phyloP scores from a whole-genome alignment of 441 rosid genomes.

The Pelargonium fulgidum region DNA sequence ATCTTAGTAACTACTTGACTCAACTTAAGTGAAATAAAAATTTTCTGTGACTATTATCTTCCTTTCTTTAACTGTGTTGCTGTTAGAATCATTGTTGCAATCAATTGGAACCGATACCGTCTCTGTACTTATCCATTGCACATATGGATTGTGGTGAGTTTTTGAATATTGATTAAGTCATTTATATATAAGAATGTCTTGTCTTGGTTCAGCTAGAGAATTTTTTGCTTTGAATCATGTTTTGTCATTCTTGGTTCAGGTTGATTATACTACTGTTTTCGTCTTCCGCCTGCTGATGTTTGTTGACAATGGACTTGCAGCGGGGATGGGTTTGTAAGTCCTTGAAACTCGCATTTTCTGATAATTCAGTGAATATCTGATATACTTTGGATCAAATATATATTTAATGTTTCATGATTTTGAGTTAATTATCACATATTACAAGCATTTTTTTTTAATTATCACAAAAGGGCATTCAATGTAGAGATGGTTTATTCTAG shows the following conservation, averaged over 20 bases:
- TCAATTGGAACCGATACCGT: slow-evolving; percentile 81
- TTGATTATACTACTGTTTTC: slow-evolving; percentile 84
- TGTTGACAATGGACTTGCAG: slow-evolving; percentile 88
- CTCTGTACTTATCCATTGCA: slow-evolving; percentile 76
- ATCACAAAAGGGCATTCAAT: not conserved
- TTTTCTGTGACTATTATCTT: too few relatives aligned
- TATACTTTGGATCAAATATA: not conserved
- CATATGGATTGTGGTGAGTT: slow-evolving; percentile 93
- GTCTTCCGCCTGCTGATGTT: slow-evolving; percentile 90
- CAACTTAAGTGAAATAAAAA: not conserved
- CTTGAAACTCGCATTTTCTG: slow-evolving; percentile 11
- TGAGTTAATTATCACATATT: not conserved
- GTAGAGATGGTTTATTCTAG: not conserved
- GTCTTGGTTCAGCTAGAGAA: not conserved
- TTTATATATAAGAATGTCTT: not conserved
- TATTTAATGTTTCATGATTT: not conserved
- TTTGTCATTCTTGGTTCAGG: slow-evolving; percentile 44
- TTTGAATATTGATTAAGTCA: slow-evolving; percentile 1
- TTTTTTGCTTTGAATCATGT: slow-evolving; percentile 11
- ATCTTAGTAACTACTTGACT: not conserved
- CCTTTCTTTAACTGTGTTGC: slow-evolving; percentile 30
- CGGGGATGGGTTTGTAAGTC: slow-evolving; percentile 98
- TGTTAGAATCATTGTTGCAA: slow-evolving; percentile 67
- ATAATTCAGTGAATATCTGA: not conserved
- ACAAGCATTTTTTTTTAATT: too few relatives aligned